These are phyloP conservation scores for Arachnopeziza araneosa DNA, from an alignment of 2,329 filamentous ascomycete genomes.

Conservation along the genomic window DNA sequence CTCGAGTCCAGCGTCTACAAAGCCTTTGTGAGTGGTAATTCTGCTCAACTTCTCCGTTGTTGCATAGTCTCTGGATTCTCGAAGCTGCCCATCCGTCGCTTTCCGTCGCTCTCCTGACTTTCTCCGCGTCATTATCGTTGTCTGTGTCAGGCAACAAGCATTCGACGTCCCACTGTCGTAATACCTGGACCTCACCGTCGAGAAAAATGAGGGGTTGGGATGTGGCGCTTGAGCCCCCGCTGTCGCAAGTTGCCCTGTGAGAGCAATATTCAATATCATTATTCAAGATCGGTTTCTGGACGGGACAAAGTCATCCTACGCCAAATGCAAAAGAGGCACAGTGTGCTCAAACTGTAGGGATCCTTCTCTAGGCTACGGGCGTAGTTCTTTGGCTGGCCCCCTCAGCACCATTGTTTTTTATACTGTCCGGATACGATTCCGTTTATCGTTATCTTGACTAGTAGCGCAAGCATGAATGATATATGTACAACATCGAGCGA, in stretches of 20 bases:
- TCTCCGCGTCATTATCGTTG: neutral
- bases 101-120: neutral
- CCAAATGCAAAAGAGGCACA: neutral
- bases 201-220: neutral
- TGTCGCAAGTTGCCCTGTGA: neutral
- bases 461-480: neutral
- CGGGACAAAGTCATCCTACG: neutral
- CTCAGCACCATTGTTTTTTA: neutral
- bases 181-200: neutral
- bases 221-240: neutral
- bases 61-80: neutral
- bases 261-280: neutral
- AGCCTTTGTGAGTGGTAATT: neutral
- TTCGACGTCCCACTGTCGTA: neutral
- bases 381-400: neutral
- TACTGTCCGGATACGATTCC: neutral
- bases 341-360: neutral
- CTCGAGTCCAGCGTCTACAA: neutral
- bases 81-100: neutral
- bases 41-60: neutral
- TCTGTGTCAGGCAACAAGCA: neutral
- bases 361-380: neutral
- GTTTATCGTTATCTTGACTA: neutral
- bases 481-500: neutral
- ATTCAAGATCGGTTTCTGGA: neutral